phyloP scores from a whole-genome alignment of 75 land plant species.

The Pinus tabuliformis region DNA sequence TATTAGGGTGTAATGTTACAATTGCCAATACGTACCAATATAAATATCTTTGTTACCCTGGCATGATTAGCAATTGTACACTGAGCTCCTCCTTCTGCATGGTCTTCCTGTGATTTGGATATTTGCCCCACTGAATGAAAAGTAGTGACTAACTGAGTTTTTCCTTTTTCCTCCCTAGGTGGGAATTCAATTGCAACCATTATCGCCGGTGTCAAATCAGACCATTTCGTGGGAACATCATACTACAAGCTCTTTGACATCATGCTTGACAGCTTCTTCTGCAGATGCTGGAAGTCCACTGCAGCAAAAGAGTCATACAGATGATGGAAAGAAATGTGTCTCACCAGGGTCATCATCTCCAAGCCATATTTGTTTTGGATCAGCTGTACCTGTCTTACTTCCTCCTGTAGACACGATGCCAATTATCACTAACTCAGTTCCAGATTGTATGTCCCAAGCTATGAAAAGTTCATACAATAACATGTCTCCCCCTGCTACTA shows the following conservation, averaged over 20 bases:
- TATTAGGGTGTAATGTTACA: conserved; percentile 2
- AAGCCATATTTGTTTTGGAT: conserved; percentile 34
- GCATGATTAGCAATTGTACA: not conserved
- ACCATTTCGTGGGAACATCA: not conserved
- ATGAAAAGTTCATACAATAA: conserved; percentile 2
- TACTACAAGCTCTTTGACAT: conserved; percentile 20
- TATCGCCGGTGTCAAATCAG: conserved; percentile 26
- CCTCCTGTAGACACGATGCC: conserved; percentile 20
- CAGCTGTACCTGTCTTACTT: conserved; percentile 23
- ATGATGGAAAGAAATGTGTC: conserved; percentile 14
- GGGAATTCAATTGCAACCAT: conserved; percentile 60
- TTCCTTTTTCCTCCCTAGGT: not conserved
- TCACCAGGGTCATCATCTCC: conserved; percentile 18
- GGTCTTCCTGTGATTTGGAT: not conserved
- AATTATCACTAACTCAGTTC: conserved; percentile 12
- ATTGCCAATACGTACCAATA: not conserved
- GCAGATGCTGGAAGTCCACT: conserved; percentile 26
- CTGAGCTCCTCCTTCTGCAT: not conserved
- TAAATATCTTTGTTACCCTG: not conserved
- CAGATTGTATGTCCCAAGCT: conserved; percentile 14
- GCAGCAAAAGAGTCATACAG: conserved; percentile 19
- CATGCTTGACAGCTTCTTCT: conserved; percentile 31
- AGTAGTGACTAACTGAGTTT: not conserved
- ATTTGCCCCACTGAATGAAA: conserved; percentile 1
- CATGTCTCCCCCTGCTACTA: conserved; percentile 18